Evolutionary conservation across 2,329 filamentous ascomycete species (phyloP).

Genomic region (Colletotrichum somersetense): DNA sequence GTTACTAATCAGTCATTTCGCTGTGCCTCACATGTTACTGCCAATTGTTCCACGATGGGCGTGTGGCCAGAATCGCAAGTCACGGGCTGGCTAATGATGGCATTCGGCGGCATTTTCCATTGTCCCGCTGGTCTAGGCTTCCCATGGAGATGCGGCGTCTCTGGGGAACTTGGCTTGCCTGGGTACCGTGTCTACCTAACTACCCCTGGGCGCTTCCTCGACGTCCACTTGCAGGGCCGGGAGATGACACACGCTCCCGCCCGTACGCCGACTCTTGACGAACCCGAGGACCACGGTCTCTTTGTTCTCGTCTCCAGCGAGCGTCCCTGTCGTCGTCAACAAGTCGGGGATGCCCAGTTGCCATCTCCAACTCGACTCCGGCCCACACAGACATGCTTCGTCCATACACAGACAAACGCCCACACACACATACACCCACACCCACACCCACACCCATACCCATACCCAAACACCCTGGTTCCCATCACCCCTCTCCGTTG

Average conservation of each 20-base stretch:
- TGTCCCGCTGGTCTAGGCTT: not conserved
- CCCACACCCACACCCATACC: no score
- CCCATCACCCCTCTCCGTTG: not conserved
- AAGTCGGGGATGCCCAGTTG: not conserved
- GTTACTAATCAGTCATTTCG: constrained; percentile 5
- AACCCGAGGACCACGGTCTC: not conserved
- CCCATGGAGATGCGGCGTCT: not conserved
- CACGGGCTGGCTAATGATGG: not conserved
- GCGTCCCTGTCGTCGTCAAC: not conserved
- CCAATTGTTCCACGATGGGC: not conserved
- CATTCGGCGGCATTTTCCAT: not conserved
- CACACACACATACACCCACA: not conserved
- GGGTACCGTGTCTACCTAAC: no score
- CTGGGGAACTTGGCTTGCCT: no score
- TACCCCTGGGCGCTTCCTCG: not conserved
- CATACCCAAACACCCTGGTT: not conserved
- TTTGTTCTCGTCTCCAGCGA: not conserved
- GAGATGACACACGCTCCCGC: not conserved
- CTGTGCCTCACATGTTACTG: not conserved
- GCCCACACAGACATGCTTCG: not conserved
- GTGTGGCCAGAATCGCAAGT: no score
- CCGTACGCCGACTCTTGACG: not conserved
- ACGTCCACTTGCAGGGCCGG: not conserved
- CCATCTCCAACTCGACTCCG: not conserved
- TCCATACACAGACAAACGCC: no score